Evolutionary conservation across 2,329 filamentous ascomycete genomes (phyloP), one percentile per base, ranked within the genome.

Genomic region (Bertia moriformis): DNA sequence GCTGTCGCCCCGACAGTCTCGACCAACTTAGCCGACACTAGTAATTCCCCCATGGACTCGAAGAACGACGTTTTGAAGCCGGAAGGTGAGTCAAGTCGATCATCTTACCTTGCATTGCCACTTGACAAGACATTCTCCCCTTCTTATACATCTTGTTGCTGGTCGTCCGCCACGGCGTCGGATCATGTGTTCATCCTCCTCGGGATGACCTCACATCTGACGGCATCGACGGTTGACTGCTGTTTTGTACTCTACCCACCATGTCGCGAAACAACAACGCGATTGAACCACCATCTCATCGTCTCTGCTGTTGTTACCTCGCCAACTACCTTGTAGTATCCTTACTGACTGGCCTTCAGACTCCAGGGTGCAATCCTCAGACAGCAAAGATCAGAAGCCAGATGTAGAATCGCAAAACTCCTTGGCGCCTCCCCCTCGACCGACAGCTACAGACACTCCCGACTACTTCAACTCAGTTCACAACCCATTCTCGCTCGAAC

Each of bases 401-500:
- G 15, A 35, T 35, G 24, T 29, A 10, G 32, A 35, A 15, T 12
- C 10, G 10, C 32, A 35, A 35, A 35, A 7, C 10, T 35, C 32
- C 12, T 18, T 35, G 15, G 32, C 32, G 32, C 32, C 32, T 35
- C 32, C 32, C 32, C 32, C 32, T 7, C 32, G 32, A 35, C 32
- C 32, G 10, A 18, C 32, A 7, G 32, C 32, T 7, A 35, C 10
- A 12, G 32, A 76, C 49, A 73, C 73, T 5, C 69, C 75, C 37
- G 80, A 86, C 52, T 85, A 82, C 59, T 86, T 85, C 57, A 70
- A 71, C 48, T 62, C 61, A 7, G 32, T 35, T 10, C 32, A 35
- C 50, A 66, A 62, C 48, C 70, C 67, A 39, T 60, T 87, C 55
- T 79, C 73, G 50, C 73, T 83, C 57, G 91, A 96, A 65, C 87